A percentile compares a stretch with the other conserved stretches of the same genome.
Conservation (phyloP, 345 rosid genomes). For the Pugionium cornutum region DNA sequence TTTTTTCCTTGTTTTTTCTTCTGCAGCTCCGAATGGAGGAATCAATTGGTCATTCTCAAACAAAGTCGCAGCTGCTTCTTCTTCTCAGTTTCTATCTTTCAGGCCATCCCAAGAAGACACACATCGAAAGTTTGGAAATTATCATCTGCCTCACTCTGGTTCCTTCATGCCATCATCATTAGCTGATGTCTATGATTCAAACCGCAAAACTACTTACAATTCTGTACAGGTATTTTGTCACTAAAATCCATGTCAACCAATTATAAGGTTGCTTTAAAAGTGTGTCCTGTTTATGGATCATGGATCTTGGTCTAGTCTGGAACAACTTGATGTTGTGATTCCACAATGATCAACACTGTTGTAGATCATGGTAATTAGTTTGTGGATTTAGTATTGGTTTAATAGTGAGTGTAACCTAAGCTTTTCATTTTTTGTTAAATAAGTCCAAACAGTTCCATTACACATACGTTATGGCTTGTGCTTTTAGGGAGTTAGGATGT, state of each 20-base stretch:
- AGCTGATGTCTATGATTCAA: constrained; percentile 53
- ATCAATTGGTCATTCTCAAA: constrained; percentile 67
- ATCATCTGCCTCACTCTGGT: constrained; percentile 48
- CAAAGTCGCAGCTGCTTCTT: constrained; percentile 49
- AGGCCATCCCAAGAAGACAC: constrained; percentile 60
- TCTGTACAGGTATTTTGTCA: constrained; percentile 51
- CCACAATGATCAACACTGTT: constrained; percentile 6
- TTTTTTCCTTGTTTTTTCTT: constrained; percentile 25
- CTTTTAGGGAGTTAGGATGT: constrained; percentile 52
- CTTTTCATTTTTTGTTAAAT: constrained; percentile 1
- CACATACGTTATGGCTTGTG: constrained; percentile 11
- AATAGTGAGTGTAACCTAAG: constrained; percentile 8
- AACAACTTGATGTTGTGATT: constrained; percentile 10
- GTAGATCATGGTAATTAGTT: constrained; percentile 6
- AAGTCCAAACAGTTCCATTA: constrained; percentile 1
- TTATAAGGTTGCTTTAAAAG: not conserved
- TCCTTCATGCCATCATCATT: constrained; percentile 45
- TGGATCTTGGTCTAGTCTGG: constrained; percentile 10
- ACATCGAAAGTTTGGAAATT: constrained; percentile 51
- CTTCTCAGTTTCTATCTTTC: constrained; percentile 66
- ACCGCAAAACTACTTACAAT: constrained; percentile 45
- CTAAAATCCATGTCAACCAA: constrained; percentile 8
- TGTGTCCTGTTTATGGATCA: not conserved
- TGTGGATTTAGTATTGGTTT: constrained; percentile 6
- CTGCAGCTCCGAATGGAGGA: constrained; percentile 48